Evolutionary conservation across 1,284 basidiomycete genomes (phyloP), one percentile per base, ranked within the genome.

Genomic region (Calocybe gambosa): DNA sequence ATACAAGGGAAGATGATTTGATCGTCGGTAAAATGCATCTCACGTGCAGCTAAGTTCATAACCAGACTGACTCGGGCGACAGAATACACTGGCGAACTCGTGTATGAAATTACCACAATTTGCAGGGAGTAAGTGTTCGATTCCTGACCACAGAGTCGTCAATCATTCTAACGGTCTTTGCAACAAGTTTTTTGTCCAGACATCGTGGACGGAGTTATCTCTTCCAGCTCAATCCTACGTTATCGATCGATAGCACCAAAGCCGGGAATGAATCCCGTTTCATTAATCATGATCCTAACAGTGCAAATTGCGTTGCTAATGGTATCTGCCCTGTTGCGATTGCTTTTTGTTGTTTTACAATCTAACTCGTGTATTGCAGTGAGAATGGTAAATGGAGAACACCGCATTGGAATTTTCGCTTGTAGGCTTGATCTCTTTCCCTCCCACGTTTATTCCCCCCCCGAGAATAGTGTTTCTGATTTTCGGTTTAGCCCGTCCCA

Each of bases 11-110:
- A 29, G 62, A 61, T 2, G 71, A 76, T 7, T 64, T 79, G 10
- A 68, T 85, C 44, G 63, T 69, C 31, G 77, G 82, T 79, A 43
- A 18, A 57, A 6, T 20, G 38, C 31, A 15, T 20, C 29, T 49
- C 40, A 19, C 15, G 1, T 16, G 1, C 7, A 12, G 21, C 16
- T 15, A 18, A 2, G 19, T 15, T 47, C 9, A 19, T 16, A 15
- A 18, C 16, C 19, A 6, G 1, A 8, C 19, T 21, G 7, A 9
- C 21, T 46, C 28, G 41, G 7, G 16, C 43, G 37, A 9, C 29
- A 69, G 82, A 80, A 56, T 85, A 85, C 54, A 62, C 70, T 21
- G 82, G 82, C 1, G 74, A 82, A 50, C 59, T 80, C 12, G 62
- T 83, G 1, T 70, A 57, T 28, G 57, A 69, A 18, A 49, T 60